Evolutionary conservation across 2,329 filamentous ascomycete genomes (phyloP).

Genomic region (Colletotrichum chlorophyti): DNA sequence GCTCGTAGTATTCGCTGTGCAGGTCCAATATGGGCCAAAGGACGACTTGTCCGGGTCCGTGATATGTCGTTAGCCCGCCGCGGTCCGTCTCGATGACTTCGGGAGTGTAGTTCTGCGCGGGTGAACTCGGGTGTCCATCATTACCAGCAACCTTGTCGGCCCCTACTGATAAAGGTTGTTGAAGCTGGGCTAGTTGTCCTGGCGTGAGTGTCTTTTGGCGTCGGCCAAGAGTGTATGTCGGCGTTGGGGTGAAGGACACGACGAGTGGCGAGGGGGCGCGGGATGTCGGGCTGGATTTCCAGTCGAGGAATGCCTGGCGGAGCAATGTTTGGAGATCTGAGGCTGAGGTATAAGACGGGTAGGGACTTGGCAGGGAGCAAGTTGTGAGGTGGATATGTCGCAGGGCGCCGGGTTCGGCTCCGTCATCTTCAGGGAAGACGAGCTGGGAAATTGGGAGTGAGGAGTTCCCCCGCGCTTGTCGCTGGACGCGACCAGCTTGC

Average conservation of each 20-base stretch:
- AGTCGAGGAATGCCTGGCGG: slow-evolving; percentile 41
- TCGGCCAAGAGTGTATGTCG: slow-evolving; percentile 89
- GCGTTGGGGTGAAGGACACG: slow-evolving; percentile 81
- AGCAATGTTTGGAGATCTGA: slow-evolving; percentile 32
- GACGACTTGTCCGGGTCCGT: slow-evolving; percentile 91
- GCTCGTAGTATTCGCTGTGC: slow-evolving; percentile 59
- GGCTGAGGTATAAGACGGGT: slow-evolving; percentile 21
- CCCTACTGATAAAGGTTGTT: slow-evolving; percentile 44
- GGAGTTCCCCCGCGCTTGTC: slow-evolving; percentile 16
- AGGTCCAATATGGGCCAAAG: slow-evolving; percentile 94
- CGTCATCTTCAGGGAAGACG: slow-evolving; percentile 12
- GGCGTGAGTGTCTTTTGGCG: slow-evolving; percentile 67
- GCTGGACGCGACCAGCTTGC: neutral
- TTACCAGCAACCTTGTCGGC: slow-evolving; percentile 30
- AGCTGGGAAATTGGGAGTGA: neutral
- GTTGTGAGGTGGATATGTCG: slow-evolving; percentile 24
- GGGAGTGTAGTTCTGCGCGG: slow-evolving; percentile 51
- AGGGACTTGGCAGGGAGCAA: neutral
- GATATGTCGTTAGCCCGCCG: slow-evolving; percentile 92
- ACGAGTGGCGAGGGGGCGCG: slow-evolving; percentile 70
- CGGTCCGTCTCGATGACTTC: slow-evolving; percentile 76
- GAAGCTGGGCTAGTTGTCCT: slow-evolving; percentile 53
- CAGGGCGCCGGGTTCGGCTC: slow-evolving; percentile 10
- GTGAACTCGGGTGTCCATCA: neutral
- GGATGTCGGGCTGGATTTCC: slow-evolving; percentile 38